These are phyloP conservation scores for Ganoderma leucocontextum DNA, from an alignment of 1,284 basidiomycete species.

Conservation along the genomic window DNA sequence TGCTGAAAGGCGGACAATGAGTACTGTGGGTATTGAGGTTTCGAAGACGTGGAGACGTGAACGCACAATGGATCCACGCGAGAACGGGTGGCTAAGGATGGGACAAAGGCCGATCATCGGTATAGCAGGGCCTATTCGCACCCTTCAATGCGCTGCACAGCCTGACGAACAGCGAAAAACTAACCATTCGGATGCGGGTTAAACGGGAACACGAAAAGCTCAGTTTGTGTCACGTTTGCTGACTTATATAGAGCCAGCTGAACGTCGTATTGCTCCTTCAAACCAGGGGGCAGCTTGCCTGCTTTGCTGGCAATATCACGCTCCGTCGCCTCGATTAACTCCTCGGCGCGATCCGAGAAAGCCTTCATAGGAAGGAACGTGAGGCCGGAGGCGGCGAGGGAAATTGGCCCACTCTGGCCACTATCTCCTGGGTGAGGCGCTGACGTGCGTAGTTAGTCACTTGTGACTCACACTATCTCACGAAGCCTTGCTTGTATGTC, in stretches of 20 bases:
- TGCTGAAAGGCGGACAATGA: conserved; percentile 35
- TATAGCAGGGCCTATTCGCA: conserved; percentile 13
- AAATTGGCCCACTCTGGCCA: conserved; percentile 3
- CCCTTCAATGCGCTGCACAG: neutral
- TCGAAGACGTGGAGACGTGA: neutral
- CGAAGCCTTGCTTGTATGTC: conserved; percentile 31
- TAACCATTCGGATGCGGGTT: conserved; percentile 21
- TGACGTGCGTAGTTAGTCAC: neutral
- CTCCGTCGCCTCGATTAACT: conserved; percentile 15
- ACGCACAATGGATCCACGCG: conserved; percentile 48
- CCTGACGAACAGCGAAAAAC: neutral
- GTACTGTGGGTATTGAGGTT: too few species aligned
- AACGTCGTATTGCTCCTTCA: conserved; percentile 27
- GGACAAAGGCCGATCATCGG: conserved; percentile 32
- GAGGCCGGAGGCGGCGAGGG: conserved; percentile 18
- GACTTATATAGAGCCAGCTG: conserved; percentile 26
- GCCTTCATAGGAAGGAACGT: conserved; percentile 22
- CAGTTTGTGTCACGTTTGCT: conserved; percentile 20
- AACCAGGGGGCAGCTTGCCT: conserved; percentile 16
- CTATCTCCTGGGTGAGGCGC: neutral
- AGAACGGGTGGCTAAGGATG: conserved; percentile 37
- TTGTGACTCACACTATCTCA: conserved; percentile 36
- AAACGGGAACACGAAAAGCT: conserved; percentile 20
- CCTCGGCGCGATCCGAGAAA: conserved; percentile 12
- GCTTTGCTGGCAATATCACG: conserved; percentile 4